phyloP scores from a whole-genome alignment of 768 basidiomycete genomes.

The Lentinula detonsa region DNA sequence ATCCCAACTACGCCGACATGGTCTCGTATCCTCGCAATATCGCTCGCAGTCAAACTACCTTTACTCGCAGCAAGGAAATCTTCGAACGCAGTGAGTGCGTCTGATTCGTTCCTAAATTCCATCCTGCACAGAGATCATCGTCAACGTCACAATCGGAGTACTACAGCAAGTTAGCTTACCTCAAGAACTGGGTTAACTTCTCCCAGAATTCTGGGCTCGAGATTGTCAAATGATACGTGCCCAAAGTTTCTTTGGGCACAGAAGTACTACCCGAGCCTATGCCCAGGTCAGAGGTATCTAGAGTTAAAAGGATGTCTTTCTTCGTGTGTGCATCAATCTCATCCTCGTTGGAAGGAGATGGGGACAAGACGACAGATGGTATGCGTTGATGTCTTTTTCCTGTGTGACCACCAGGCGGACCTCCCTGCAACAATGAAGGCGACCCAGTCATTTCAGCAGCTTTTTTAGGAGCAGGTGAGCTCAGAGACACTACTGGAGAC shows the following conservation, averaged over 20 bases:
- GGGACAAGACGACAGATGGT: constrained; percentile 74
- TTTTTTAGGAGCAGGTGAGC: not conserved
- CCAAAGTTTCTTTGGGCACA: constrained; percentile 40
- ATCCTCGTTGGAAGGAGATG: constrained; percentile 53
- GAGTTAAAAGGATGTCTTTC: constrained; percentile 61
- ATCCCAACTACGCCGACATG: constrained; percentile 82
- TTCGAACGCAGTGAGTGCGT: constrained; percentile 75
- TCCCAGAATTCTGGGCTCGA: constrained; percentile 79
- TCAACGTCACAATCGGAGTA: not conserved
- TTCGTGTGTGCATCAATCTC: constrained; percentile 32
- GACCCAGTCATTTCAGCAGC: not conserved
- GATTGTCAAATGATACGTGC: constrained; percentile 63
- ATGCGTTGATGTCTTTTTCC: constrained; percentile 52
- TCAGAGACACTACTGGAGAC: not conserved
- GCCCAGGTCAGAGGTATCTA: constrained; percentile 35
- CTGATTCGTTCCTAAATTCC: constrained; percentile 58
- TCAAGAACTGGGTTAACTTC: constrained; percentile 57
- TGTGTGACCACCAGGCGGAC: constrained; percentile 20
- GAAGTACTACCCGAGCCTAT: constrained; percentile 19
- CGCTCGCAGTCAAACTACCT: constrained; percentile 69
- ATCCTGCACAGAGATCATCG: constrained; percentile 26
- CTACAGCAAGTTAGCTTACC: constrained; percentile 26
- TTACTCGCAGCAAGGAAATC: constrained; percentile 82
- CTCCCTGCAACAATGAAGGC: constrained; percentile 16
- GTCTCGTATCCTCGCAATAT: constrained; percentile 92